Percentiles rank a stretch among this genome's conserved stretches.
phyloP scores from a whole-genome alignment of 75 land plant genomes.

The Picea sitchensis region DNA sequence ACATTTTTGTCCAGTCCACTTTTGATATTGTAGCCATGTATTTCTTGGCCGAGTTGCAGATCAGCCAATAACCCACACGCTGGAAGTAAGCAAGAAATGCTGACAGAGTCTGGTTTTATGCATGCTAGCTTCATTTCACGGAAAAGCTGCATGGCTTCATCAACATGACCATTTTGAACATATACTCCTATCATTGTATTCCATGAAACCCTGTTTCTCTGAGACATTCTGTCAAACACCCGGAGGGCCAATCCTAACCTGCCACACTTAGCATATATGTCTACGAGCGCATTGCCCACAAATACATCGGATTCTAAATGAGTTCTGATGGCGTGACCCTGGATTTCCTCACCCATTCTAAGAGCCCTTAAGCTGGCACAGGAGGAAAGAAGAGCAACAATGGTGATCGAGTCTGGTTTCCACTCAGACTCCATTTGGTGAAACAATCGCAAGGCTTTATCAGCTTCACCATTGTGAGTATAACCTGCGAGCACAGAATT shows the following conservation, averaged over 20 bases:
- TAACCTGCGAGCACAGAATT: constrained; percentile 15
- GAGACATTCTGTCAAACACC: constrained; percentile 32
- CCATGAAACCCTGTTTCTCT: constrained; percentile 48
- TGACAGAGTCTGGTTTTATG: constrained; percentile 36
- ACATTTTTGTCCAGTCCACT: constrained; percentile 40
- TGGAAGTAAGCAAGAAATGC: constrained; percentile 44
- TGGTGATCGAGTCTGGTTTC: constrained; percentile 4
- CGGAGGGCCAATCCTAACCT: constrained; percentile 6
- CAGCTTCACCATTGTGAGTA: constrained; percentile 3
- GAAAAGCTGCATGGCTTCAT: constrained; percentile 31
- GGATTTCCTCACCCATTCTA: no score
- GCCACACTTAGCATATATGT: not conserved
- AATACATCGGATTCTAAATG: no score
- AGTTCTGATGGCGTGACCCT: no score
- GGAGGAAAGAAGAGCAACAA: constrained; percentile 9
- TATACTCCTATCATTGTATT: constrained; percentile 60
- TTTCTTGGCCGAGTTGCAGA: constrained; percentile 11
- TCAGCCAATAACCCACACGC: constrained; percentile 36
- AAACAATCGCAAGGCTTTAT: constrained; percentile 10
- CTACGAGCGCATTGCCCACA: no score
- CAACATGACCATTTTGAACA: constrained; percentile 38
- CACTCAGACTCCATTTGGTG: constrained; percentile 1
- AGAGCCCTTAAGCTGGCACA: constrained; percentile 2
- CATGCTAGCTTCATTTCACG: constrained; percentile 18
- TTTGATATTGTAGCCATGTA: constrained; percentile 34